phyloP scores from a whole-genome alignment of 2,329 filamentous ascomycete species.

The Epichloe baconii region DNA sequence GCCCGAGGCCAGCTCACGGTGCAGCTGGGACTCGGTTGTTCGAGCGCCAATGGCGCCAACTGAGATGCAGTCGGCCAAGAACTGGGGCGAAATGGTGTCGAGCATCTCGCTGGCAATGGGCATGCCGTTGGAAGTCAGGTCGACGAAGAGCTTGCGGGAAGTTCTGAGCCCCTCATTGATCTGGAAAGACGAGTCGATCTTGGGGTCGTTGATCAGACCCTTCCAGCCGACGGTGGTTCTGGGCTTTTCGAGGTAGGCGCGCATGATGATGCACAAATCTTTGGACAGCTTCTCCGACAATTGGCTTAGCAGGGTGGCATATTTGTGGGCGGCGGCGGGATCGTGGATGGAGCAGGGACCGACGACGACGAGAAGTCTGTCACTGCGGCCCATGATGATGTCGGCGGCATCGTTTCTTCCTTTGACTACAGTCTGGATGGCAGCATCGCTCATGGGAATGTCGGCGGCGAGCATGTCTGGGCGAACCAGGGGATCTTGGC shows the following conservation, averaged over 20 bases:
- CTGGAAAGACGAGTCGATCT: conserved; percentile 93
- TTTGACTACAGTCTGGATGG: conserved; percentile 56
- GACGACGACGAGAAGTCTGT: conserved; percentile 86
- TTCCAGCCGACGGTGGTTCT: conserved; percentile 98
- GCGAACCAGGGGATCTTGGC: conserved; percentile 90
- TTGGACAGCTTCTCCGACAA: conserved; percentile 67
- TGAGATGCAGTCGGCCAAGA: conserved; percentile 89
- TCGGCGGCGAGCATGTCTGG: conserved; percentile 78
- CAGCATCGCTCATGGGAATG: conserved; percentile 55
- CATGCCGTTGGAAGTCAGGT: conserved; percentile 76
- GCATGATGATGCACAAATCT: conserved; percentile 91
- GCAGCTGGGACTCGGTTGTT: conserved; percentile 92
- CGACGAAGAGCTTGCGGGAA: conserved; percentile 84
- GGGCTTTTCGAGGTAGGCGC: conserved; percentile 97
- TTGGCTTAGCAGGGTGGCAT: conserved; percentile 64
- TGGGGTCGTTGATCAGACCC: conserved; percentile 96
- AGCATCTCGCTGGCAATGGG: conserved; percentile 97
- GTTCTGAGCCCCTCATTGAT: conserved; percentile 95
- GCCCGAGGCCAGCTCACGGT: conserved; percentile 89
- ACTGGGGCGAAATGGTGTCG: conserved; percentile 96
- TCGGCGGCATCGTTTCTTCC: conserved; percentile 55
- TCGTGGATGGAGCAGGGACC: conserved; percentile 98
- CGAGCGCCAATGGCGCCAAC: conserved; percentile 91
- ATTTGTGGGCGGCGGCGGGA: conserved; percentile 75
- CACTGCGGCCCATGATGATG: conserved; percentile 66